These are phyloP conservation scores for Hevea brasiliensis DNA, from an alignment of 345 rosid genomes.

Conservation along the genomic window DNA sequence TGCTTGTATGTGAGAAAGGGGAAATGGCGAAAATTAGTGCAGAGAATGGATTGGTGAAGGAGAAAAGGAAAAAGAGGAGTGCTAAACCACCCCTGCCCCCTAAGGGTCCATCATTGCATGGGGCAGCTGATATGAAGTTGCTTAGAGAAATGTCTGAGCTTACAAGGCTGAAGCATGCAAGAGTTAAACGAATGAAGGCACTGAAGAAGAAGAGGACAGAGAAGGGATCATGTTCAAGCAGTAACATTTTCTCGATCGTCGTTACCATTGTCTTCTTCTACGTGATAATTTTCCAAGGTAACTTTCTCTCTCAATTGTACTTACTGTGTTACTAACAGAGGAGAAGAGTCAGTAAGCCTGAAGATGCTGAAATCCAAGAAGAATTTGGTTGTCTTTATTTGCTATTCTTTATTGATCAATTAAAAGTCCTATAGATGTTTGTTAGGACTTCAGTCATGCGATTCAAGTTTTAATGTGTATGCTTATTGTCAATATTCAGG, in stretches of 20 bases:
- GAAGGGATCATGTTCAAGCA: conserved; percentile 24
- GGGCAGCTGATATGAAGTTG: conserved; percentile 24
- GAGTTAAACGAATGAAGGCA: conserved; percentile 23
- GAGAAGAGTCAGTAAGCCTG: too few species aligned
- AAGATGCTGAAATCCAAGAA: not conserved
- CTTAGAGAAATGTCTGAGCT: conserved; percentile 34
- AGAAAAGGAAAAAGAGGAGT: conserved; percentile 25
- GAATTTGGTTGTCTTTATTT: not conserved
- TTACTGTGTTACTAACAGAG: not conserved
- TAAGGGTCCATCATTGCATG: conserved; percentile 12
- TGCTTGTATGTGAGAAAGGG: not conserved
- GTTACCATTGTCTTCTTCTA: conserved; percentile 36
- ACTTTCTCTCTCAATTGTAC: not conserved
- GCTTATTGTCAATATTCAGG: conserved; percentile 14
- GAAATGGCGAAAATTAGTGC: not conserved
- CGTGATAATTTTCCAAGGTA: conserved; percentile 39
- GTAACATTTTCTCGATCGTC: conserved; percentile 23
- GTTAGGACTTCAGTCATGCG: too few species aligned
- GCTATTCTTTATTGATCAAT: not conserved
- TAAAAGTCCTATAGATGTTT: not conserved
- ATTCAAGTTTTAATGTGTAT: not conserved
- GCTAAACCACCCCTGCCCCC: conserved; percentile 43
- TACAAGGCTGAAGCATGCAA: conserved; percentile 27
- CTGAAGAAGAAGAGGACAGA: conserved; percentile 30
- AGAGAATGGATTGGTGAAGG: conserved; percentile 11